phyloP scores from a whole-genome alignment of 1,284 basidiomycete genomes.

The Cryptococcus maquisensis region DNA sequence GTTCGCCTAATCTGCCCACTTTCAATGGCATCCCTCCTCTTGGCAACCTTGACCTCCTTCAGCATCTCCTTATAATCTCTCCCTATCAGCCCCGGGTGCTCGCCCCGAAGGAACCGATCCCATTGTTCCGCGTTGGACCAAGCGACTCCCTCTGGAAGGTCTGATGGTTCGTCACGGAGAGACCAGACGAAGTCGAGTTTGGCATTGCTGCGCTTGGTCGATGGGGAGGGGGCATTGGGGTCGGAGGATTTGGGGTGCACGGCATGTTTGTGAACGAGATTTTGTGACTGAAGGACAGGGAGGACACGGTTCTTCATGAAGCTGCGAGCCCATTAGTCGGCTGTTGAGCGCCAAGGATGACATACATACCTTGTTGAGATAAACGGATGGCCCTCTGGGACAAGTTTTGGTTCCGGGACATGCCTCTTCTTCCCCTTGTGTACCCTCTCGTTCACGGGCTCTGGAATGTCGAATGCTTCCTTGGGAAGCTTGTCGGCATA shows the following conservation, averaged over 20 bases:
- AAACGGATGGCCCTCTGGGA: conserved; percentile 40
- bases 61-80: neutral
- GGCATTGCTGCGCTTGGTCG: neutral
- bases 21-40: conserved; percentile 10
- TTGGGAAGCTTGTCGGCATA: conserved; percentile 4
- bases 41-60: neutral
- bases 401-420: conserved; percentile 7
- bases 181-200: conserved; percentile 14
- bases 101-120: conserved; percentile 16
- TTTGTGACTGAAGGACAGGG: conserved; percentile 32
- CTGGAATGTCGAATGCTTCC: neutral
- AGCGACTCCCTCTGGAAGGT: neutral
- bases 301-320: conserved; percentile 42
- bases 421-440: conserved; percentile 2
- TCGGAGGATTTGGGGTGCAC: conserved; percentile 2
- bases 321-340: conserved; percentile 12
- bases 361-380: conserved; percentile 36
- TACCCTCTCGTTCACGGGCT: neutral
- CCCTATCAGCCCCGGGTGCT: conserved; percentile 2
- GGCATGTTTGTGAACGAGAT: conserved; percentile 27
- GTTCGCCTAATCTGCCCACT: conserved; percentile 6
- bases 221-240: neutral
- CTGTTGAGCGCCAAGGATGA: neutral
- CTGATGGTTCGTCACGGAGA: neutral
- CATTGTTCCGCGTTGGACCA: conserved; percentile 18